phyloP scores from a whole-genome alignment of 768 basidiomycete species.

The Podaxis sp. region DNA sequence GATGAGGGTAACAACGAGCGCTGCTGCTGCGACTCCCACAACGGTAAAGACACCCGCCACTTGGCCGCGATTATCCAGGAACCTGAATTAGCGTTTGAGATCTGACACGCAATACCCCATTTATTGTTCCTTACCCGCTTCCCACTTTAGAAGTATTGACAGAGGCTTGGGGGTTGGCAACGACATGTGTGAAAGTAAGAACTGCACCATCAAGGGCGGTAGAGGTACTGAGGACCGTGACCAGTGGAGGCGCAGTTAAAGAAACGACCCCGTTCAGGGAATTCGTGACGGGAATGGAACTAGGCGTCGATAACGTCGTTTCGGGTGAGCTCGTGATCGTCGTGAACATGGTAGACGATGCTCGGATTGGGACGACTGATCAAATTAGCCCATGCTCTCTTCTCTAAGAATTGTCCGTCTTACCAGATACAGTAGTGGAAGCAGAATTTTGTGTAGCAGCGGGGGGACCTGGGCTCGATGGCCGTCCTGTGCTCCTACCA shows the following conservation, averaged over 20 bases:
- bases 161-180: constrained; percentile 42
- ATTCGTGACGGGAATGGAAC: constrained; percentile 36
- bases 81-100: constrained; percentile 28
- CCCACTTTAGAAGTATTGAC: background rate
- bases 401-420: background rate
- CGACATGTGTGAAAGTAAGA: constrained; percentile 46
- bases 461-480: background rate
- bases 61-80: constrained; percentile 63
- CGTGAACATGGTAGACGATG: constrained; percentile 7
- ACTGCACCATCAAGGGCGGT: constrained; percentile 39
- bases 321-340: constrained; percentile 36
- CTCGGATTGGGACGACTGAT: constrained; percentile 7
- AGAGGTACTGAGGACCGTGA: constrained; percentile 43
- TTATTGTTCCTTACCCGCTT: background rate
- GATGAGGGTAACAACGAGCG: constrained; percentile 38
- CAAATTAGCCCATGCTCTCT: background rate
- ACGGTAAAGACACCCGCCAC: constrained; percentile 73
- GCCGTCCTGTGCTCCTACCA: background rate
- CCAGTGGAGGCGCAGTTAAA: constrained; percentile 38
- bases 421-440: constrained; percentile 1
- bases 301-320: constrained; percentile 40
- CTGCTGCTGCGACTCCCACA: constrained; percentile 52
- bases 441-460: background rate
- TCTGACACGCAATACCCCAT: background rate
- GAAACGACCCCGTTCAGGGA: constrained; percentile 30